Evolutionary conservation across 2,329 filamentous ascomycete genomes (phyloP).

Genomic region (Colletotrichum higginsianum): DNA sequence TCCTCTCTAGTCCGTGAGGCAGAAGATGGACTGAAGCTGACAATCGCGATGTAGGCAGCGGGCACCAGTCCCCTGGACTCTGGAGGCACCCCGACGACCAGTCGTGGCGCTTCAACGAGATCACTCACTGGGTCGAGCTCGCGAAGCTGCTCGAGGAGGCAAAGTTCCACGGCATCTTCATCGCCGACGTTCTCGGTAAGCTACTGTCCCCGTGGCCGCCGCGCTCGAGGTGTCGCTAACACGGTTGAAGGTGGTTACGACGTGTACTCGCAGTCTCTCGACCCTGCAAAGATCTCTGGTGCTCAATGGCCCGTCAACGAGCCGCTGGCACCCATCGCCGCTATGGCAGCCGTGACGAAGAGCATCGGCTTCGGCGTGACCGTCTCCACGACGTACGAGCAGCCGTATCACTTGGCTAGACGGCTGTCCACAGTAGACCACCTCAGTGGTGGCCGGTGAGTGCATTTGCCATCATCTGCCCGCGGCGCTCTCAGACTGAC

Average conservation of each 20-base stretch:
- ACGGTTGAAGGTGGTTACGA: slow-evolving; percentile 73
- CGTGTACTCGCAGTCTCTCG: slow-evolving; percentile 75
- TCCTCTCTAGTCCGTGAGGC: not conserved
- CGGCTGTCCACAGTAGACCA: slow-evolving; percentile 78
- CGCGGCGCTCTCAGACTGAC: not conserved
- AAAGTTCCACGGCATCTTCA: slow-evolving; percentile 77
- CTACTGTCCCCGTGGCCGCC: not conserved
- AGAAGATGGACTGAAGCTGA: not conserved
- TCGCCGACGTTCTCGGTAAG: slow-evolving; percentile 74
- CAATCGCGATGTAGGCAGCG: slow-evolving; percentile 50
- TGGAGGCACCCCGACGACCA: slow-evolving; percentile 76
- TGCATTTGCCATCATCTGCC: slow-evolving; percentile 4
- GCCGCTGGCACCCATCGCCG: slow-evolving; percentile 74
- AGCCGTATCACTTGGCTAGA: slow-evolving; percentile 78
- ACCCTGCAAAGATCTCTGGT: slow-evolving; percentile 73
- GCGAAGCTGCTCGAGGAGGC: slow-evolving; percentile 72
- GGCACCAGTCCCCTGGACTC: slow-evolving; percentile 63
- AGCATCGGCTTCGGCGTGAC: slow-evolving; percentile 80
- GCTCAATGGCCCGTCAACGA: slow-evolving; percentile 82
- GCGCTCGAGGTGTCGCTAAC: not conserved
- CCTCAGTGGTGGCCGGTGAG: slow-evolving; percentile 72
- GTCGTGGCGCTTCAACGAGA: slow-evolving; percentile 72
- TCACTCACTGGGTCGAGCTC: slow-evolving; percentile 73
- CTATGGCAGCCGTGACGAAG: slow-evolving; percentile 79
- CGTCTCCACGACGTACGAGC: slow-evolving; percentile 79